Evolutionary conservation across 305 asterid species (phyloP).

Genomic region (Ajuga reptans): DNA sequence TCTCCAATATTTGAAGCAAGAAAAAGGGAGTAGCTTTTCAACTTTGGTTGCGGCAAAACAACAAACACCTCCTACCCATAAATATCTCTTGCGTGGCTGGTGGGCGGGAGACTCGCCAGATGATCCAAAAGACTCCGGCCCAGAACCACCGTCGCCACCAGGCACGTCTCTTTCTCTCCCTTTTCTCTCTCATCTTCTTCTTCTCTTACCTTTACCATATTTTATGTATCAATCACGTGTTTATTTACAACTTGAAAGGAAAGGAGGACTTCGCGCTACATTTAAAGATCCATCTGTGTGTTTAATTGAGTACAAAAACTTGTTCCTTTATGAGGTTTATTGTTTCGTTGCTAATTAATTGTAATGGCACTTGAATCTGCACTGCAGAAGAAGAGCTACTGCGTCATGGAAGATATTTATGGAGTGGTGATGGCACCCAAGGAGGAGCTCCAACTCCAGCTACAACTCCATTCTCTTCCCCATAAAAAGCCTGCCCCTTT

Average conservation of each 20-base stretch:
- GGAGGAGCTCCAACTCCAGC: constrained; percentile 44
- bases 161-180: constrained; percentile 29
- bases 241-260: neutral
- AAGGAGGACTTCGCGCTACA: neutral
- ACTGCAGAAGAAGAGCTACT: constrained; percentile 53
- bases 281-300: neutral
- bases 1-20: neutral
- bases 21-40: neutral
- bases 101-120: constrained; percentile 24
- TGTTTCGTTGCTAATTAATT: neutral
- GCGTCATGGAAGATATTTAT: constrained; percentile 43
- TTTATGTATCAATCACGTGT: constrained; percentile 14
- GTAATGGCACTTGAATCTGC: constrained; percentile 34
- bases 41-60: constrained; percentile 24
- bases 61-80: constrained; percentile 25
- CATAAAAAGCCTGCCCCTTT: constrained; percentile 21
- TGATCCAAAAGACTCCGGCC: constrained; percentile 42
- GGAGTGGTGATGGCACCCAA: constrained; percentile 47
- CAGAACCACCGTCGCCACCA: constrained; percentile 27
- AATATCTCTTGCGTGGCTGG: constrained; percentile 24
- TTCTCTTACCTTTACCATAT: constrained; percentile 2
- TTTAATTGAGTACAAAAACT: neutral
- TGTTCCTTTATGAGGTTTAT: neutral
- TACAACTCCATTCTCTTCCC: constrained; percentile 26
- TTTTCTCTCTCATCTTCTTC: constrained; percentile 11